Conservation (phyloP, 306 rosid species). For the Nissolia schottii region DNA sequence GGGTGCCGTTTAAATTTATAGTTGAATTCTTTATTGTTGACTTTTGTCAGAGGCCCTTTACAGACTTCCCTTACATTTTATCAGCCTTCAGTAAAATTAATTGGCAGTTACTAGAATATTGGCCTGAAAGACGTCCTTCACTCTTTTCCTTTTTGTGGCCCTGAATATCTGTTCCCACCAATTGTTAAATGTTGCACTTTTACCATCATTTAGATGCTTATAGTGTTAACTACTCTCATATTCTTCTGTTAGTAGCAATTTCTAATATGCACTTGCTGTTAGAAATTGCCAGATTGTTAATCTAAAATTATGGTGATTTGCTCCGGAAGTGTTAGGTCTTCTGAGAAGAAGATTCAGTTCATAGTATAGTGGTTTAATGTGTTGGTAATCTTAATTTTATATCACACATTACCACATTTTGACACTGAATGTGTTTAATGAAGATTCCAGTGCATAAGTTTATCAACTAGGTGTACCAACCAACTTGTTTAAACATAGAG, state of each 20-base stretch:
- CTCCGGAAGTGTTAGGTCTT: not conserved
- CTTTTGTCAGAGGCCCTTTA: not conserved
- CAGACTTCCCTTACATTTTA: not conserved
- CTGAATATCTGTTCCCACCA: no score
- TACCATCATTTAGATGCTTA: no score
- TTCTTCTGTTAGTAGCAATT: not conserved
- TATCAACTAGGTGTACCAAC: not conserved
- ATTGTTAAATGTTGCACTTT: no score
- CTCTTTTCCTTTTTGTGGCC: no score
- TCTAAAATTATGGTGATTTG: not conserved
- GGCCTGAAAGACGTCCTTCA: not conserved
- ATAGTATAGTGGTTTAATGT: not conserved
- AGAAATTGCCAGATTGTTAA: not conserved
- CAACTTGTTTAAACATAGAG: not conserved
- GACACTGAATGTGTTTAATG: not conserved
- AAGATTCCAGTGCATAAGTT: not conserved
- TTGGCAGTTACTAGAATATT: not conserved
- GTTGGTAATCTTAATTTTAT: no score
- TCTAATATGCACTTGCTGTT: not conserved
- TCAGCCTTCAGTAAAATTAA: not conserved
- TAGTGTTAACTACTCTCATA: not conserved
- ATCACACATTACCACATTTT: not conserved
- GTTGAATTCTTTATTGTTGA: slow-evolving; percentile 1
- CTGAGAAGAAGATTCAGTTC: not conserved
- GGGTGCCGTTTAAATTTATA: not conserved